Base-by-base conservation (phyloP, 768 basidiomycete genomes). In the Lactarius pseudohatsudake region DNA sequence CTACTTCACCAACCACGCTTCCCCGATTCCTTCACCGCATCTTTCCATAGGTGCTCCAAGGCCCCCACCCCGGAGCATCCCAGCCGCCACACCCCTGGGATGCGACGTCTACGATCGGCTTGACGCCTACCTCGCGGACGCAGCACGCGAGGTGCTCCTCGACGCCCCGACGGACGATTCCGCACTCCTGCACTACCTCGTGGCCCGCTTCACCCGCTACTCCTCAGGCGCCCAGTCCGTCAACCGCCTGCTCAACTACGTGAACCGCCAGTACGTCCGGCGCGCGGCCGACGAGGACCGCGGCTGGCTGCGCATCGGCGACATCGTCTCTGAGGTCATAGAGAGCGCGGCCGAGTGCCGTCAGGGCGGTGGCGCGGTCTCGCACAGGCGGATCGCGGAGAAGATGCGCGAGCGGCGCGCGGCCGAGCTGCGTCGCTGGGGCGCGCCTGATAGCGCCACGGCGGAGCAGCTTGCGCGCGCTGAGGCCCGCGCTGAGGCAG, bases 211-310 rank as follows among this genome's bases (percentile, higher is more conserved):
- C 81, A 82, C 84, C 69, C 88, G 90, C 61, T 92, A 85, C 75
- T 81, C 82, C 68, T 80, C 85, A 53, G 89, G 90, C 57, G 86
- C 86, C 4, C 82, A 84, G 69, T 83, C 88, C 61, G 84, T 88
- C 64, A 83, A 88, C 76, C 85, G 90, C 71, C 84, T 92, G 38
- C 81, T 91, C 71, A 91, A 85, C 78, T 92, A 92, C 70, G 79
- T 86, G 57, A 86, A 86, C 72, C 77, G 85, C 43, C 88, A 90
- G 75, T 88, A 88, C 73, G 87, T 92, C 68, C 88, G 88, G 73
- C 86, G 89, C 32, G 88, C 87, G 55, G 79, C 88, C 18, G 90
- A 92, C 75, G 89, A 92, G 75, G 90, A 90, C 76, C 84, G 81
- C 69, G 90, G 90, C 50, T 92, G 90, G 90, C 80, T 91, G 50